Evolutionary conservation across 495 filamentous ascomycete species (phyloP).

Genomic region (Schizothecium vesticola): DNA sequence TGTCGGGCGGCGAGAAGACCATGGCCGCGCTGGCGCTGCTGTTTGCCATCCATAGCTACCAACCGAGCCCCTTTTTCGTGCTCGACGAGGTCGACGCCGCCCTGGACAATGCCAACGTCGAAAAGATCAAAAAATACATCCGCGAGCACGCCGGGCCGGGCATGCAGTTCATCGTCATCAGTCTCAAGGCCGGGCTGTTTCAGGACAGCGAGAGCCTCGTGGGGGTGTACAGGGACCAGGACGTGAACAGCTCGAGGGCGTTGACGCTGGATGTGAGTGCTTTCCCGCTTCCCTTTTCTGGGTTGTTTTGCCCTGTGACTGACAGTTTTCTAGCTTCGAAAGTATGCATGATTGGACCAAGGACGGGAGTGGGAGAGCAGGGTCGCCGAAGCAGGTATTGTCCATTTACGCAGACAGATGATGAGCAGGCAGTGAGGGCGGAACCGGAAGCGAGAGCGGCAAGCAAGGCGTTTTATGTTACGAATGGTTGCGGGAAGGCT

Average conservation of each 20-base stretch:
- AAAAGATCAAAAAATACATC: slow-evolving; percentile 92
- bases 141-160: slow-evolving; percentile 88
- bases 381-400: background rate
- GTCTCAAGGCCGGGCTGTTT: slow-evolving; percentile 88
- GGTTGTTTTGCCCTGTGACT: background rate
- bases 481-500: background rate
- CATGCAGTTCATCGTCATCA: slow-evolving; percentile 99
- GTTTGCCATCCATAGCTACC: slow-evolving; percentile 92
- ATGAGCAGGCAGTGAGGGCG: background rate
- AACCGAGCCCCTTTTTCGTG: slow-evolving; percentile 94
- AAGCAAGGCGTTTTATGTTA: background rate
- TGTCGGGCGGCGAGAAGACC: slow-evolving; percentile 96
- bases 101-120: slow-evolving; percentile 92
- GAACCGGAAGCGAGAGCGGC: background rate
- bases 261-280: slow-evolving; percentile 88
- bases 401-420: background rate
- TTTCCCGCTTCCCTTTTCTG: background rate
- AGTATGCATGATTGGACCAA: slow-evolving; percentile 23
- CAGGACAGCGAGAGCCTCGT: slow-evolving; percentile 91
- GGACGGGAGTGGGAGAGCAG: background rate
- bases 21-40: slow-evolving; percentile 95
- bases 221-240: slow-evolving; percentile 92
- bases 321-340: slow-evolving; percentile 26
- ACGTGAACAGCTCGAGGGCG: slow-evolving; percentile 78
- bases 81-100: slow-evolving; percentile 98